These are phyloP conservation scores for Fusarium sp. DNA, from an alignment of 2,329 filamentous ascomycete species.

Conservation along the genomic window DNA sequence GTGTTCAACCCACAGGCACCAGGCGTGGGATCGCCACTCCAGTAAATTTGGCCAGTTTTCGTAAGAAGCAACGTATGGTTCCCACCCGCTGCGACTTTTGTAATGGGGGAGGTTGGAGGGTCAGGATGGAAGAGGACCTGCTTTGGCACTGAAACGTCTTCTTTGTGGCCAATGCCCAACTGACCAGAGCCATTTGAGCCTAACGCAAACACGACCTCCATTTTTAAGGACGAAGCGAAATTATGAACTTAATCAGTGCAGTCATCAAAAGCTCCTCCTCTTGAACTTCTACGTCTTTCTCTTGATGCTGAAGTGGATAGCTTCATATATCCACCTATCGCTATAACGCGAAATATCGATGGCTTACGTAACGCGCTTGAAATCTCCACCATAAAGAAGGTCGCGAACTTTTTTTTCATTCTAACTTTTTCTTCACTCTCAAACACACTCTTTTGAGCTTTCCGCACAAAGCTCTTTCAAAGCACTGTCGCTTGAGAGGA, in stretches of 20 bases:
- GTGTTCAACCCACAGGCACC: constrained; percentile 63
- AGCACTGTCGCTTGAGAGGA: constrained; percentile 35
- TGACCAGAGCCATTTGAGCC: constrained; percentile 83
- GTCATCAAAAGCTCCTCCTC: not conserved
- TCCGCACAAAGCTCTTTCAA: constrained; percentile 15
- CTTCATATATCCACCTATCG: constrained; percentile 37
- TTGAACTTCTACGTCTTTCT: constrained; percentile 20
- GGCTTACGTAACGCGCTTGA: constrained; percentile 33
- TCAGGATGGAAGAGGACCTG: constrained; percentile 64
- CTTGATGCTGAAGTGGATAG: constrained; percentile 15
- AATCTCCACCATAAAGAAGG: constrained; percentile 38
- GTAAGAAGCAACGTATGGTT: constrained; percentile 85
- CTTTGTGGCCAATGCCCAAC: constrained; percentile 74
- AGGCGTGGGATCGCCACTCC: constrained; percentile 67
- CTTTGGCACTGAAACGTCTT: constrained; percentile 75
- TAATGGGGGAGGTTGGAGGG: constrained; percentile 48
- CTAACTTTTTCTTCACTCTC: constrained; percentile 20
- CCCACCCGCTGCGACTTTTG: constrained; percentile 70
- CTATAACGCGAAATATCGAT: constrained; percentile 31
- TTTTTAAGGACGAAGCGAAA: constrained; percentile 19
- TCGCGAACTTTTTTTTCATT: constrained; percentile 38
- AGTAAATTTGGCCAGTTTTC: constrained; percentile 67
- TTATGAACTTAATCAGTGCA: constrained; percentile 2
- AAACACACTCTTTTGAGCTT: constrained; percentile 24
- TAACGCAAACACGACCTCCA: constrained; percentile 71